Evolutionary conservation across 176 grass and related monocot genomes (phyloP).

Genomic region (Avena insularis): DNA sequence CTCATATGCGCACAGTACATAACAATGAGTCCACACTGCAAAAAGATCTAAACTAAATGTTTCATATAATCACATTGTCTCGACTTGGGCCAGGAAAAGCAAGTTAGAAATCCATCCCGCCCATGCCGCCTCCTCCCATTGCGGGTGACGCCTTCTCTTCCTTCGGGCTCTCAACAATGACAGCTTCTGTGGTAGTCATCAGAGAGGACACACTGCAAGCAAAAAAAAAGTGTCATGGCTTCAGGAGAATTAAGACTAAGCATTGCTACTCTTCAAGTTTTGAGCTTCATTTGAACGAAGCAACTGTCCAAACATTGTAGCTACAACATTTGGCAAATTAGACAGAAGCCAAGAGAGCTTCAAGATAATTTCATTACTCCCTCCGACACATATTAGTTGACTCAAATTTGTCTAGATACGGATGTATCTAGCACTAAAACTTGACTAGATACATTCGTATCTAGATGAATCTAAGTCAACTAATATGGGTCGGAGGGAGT

Average conservation of each 20-base stretch:
- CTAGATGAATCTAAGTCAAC: too few relatives aligned
- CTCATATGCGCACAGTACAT: neutral
- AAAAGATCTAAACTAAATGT: constrained; percentile 12
- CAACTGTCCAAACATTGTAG: neutral
- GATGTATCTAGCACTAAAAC: too few relatives aligned
- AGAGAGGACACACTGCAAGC: constrained; percentile 75
- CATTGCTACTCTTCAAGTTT: neutral
- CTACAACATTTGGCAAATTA: neutral
- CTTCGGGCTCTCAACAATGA: constrained; percentile 67
- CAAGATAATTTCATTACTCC: neutral
- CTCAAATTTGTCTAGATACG: too few relatives aligned
- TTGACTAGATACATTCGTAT: too few relatives aligned
- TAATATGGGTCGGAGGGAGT: neutral
- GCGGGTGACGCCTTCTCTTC: constrained; percentile 46
- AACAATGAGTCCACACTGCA: constrained; percentile 10
- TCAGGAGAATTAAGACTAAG: neutral
- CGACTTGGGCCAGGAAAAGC: neutral
- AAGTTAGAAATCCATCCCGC: constrained; percentile 62
- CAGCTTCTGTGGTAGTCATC: constrained; percentile 74
- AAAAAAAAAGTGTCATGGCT: neutral
- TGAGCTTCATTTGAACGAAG: constrained; percentile 4
- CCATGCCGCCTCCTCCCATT: constrained; percentile 44
- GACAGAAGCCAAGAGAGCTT: neutral
- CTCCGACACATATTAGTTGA: too few relatives aligned
- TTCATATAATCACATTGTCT: constrained; percentile 39